These are phyloP conservation scores for Perkinsela sp. DNA, from an alignment of 208 protist genomes.

Conservation along the genomic window DNA sequence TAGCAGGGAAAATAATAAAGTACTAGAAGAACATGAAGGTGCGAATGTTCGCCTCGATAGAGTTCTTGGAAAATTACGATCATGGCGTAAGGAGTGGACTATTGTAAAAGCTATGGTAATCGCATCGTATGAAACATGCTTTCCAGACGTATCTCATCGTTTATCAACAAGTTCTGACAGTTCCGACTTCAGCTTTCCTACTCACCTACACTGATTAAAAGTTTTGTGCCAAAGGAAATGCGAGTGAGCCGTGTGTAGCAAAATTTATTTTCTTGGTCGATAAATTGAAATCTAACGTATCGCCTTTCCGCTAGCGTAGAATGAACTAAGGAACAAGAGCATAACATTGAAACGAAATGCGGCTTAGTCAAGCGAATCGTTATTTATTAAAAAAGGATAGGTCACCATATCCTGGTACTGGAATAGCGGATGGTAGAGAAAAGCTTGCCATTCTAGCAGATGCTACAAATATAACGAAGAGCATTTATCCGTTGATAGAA, in stretches of 20 bases:
- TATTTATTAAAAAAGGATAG: background rate
- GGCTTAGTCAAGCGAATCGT: too few relatives aligned
- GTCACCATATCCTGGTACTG: background rate
- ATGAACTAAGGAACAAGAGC: too few relatives aligned
- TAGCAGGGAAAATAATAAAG: too few relatives aligned
- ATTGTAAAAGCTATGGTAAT: background rate
- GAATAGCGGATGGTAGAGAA: background rate
- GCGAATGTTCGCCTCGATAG: too few relatives aligned
- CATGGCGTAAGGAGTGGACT: background rate
- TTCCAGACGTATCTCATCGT: background rate
- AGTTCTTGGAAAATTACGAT: background rate
- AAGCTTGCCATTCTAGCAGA: background rate
- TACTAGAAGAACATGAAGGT: too few relatives aligned
- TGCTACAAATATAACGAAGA: background rate
- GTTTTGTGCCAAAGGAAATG: too few relatives aligned
- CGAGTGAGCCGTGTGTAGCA: too few relatives aligned
- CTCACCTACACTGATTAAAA: too few relatives aligned
- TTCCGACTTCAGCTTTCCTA: background rate
- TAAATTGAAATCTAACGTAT: too few relatives aligned
- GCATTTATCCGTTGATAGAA: background rate
- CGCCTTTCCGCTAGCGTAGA: too few relatives aligned
- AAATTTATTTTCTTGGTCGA: too few relatives aligned
- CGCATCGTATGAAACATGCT: background rate
- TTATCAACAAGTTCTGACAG: background rate
- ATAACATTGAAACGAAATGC: too few relatives aligned